A percentile compares a stretch with the other conserved stretches of the same genome.
Conservation (phyloP, 257 asterid species). For the Ballota nigra region DNA sequence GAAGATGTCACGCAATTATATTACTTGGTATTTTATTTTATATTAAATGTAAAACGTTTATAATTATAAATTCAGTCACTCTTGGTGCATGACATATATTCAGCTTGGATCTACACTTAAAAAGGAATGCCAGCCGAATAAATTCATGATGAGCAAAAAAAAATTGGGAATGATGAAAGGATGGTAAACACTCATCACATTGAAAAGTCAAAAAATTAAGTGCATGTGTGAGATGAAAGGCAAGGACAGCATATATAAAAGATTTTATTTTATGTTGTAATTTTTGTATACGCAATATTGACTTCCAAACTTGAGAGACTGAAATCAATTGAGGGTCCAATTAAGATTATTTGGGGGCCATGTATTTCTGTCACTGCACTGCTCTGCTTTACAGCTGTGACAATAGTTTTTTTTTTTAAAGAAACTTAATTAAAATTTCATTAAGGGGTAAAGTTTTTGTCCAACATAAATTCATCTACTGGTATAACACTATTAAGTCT, state of each 20-base stretch:
- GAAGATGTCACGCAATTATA: too few species aligned
- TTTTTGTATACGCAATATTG: neutral
- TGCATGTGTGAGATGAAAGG: neutral
- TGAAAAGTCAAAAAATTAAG: neutral
- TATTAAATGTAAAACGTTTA: too few species aligned
- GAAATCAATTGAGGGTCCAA: constrained; percentile 19
- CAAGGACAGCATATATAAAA: constrained; percentile 4
- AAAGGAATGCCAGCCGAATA: neutral
- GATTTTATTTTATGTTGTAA: neutral
- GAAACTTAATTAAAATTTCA: neutral
- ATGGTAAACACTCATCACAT: neutral
- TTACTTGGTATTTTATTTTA: too few species aligned
- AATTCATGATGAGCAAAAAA: neutral
- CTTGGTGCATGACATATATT: too few species aligned
- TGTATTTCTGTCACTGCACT: constrained; percentile 31
- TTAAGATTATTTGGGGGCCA: constrained; percentile 13
- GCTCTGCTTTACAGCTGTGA: constrained; percentile 56
- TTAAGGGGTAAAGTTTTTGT: neutral
- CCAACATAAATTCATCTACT: neutral
- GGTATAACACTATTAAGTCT: neutral
- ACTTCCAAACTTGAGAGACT: too few species aligned
- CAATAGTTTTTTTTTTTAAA: neutral
- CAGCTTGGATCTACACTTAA: neutral
- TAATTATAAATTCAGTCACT: too few species aligned
- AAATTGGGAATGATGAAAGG: neutral